A percentile compares a stretch with the other conserved stretches of the same genome.
phyloP scores from a whole-genome alignment of 192 early-diverging fungal genomes.

The Coemansia sp. region DNA sequence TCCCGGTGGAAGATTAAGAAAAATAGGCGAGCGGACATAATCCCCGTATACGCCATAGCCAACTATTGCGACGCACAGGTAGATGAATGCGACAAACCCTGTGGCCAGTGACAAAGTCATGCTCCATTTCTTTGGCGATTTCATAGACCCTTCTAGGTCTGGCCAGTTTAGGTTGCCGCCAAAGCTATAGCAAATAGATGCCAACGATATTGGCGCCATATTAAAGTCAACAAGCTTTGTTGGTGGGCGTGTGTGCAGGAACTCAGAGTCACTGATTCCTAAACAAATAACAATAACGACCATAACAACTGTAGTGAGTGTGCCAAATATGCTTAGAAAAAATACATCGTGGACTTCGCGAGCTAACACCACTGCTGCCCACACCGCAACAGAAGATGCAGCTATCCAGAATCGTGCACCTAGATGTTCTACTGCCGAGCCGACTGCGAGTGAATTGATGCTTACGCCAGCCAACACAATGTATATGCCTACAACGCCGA shows the following conservation, averaged over 20 bases:
- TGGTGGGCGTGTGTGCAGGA: constrained; percentile 21
- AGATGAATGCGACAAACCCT: constrained; percentile 66
- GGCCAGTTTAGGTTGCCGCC: constrained; percentile 84
- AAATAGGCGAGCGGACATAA: constrained; percentile 63
- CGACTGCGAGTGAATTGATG: constrained; percentile 58
- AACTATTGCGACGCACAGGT: constrained; percentile 67
- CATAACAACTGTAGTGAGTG: constrained; percentile 67
- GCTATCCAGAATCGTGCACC: constrained; percentile 64
- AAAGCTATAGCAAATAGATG: constrained; percentile 80
- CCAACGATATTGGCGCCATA: constrained; percentile 70
- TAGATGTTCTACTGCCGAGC: constrained; percentile 40
- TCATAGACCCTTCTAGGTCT: constrained; percentile 79
- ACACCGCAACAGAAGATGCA: constrained; percentile 59
- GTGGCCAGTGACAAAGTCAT: constrained; percentile 65
- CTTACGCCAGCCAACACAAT: constrained; percentile 76
- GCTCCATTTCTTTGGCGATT: constrained; percentile 67
- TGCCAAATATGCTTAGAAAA: constrained; percentile 72
- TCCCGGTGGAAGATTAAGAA: constrained; percentile 64
- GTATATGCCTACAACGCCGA: constrained; percentile 70
- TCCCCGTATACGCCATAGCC: constrained; percentile 80
- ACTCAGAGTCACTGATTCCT: constrained; percentile 31
- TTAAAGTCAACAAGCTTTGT: constrained; percentile 33
- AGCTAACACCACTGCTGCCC: constrained; percentile 71
- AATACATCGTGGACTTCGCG: constrained; percentile 80
- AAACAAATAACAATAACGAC: constrained; percentile 66